Base-by-base conservation (phyloP, 176 grass and related monocot species). In the Rhipidocladum racemiflorum region DNA sequence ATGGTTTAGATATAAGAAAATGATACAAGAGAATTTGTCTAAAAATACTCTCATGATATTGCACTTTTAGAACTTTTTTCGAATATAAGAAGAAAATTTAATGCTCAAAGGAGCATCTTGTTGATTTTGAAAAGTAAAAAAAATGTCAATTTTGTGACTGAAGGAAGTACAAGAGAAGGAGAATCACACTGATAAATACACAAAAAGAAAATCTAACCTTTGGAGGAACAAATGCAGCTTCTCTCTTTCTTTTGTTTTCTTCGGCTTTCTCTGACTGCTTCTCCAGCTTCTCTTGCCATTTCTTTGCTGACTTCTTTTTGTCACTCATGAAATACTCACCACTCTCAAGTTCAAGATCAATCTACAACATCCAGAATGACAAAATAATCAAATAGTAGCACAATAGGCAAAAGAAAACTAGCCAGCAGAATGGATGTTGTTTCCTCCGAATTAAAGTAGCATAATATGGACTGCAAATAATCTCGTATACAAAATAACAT, bases 261-360 rank as follows among this genome's bases (percentile, higher is more conserved):
- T 86, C 88, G 14, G 82, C 48, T 81, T 91, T 98, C 84, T 89
- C 92, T 75, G 92, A 84, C 76, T 98, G 95, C 72, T 95, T 98
- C 30, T 98, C 88, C 71, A 88, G 80, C 56, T 98, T 98, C 45
- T 98, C 92, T 90, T 91, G 87, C 90, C 92, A 95, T 83, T 95
- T 95, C 77, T 91, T 95, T 72, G 81, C 92, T 23, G 90, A 89
- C 81, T 95, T 95, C 86, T 85, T 95, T 86, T 91, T 95, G 55
- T 93, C 95, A 74, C 92, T 98, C 61, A 98, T 57, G 88, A 98
- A 98, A 93, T 83, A 98, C 82, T 98, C 92, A 86, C 95, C 95
- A 82, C 76, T 95, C 79, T 93, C 87, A 66, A 98, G 84, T 83
- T 90, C 65, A 68, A 86, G 46, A 76, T 98, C 95, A 81, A 95